Evolutionary conservation across 805 yeast species (phyloP).

Genomic region (Lipomyces sp.): DNA sequence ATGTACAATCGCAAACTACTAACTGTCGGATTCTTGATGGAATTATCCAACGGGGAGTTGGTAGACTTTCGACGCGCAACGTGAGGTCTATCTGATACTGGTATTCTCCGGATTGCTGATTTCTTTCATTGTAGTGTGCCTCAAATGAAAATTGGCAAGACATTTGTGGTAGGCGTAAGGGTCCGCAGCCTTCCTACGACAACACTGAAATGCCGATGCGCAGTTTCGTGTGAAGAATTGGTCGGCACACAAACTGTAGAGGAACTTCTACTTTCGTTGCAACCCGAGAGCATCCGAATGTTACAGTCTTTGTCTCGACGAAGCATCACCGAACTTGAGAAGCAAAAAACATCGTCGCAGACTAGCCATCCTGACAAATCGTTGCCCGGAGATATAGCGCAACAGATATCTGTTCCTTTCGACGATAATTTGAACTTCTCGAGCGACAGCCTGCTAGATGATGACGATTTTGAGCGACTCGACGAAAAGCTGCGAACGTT

Average conservation of each 20-base stretch:
- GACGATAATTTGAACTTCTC: neutral
- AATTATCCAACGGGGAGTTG: constrained; percentile 46
- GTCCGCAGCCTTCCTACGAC: constrained; percentile 10
- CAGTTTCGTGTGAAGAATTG: constrained; percentile 28
- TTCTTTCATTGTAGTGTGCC: constrained; percentile 2
- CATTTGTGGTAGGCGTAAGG: constrained; percentile 4
- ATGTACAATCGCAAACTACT: constrained; percentile 37
- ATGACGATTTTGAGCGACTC: neutral
- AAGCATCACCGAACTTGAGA: neutral
- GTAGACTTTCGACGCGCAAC: constrained; percentile 54
- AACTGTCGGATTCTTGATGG: constrained; percentile 45
- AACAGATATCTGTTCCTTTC: neutral
- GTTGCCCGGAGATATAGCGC: neutral
- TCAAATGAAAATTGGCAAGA: constrained; percentile 12
- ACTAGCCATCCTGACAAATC: neutral
- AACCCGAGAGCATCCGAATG: constrained; percentile 16
- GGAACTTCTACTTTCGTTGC: constrained; percentile 5
- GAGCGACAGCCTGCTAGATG: neutral
- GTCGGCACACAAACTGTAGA: constrained; percentile 17
- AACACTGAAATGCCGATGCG: constrained; percentile 7
- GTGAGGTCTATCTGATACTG: constrained; percentile 9
- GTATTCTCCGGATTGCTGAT: neutral
- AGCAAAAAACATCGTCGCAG: neutral
- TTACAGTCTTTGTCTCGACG: constrained; percentile 12
- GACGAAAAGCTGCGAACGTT: neutral